phyloP scores from a whole-genome alignment of 805 yeast species.

The Candida loeiensis region DNA sequence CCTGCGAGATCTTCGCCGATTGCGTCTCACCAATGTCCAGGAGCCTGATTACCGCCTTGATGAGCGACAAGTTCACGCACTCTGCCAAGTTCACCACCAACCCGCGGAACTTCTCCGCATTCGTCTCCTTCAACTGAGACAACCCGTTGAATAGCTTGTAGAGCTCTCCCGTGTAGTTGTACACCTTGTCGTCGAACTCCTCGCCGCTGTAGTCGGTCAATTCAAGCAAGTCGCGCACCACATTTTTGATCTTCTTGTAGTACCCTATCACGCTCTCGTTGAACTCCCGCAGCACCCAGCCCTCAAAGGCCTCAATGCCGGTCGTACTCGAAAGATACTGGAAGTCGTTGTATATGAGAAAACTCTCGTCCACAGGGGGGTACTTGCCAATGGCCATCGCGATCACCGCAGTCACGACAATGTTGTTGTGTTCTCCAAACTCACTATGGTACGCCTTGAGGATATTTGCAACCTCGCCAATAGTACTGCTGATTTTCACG shows the following conservation, averaged over 20 bases:
- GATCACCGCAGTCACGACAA: conserved; percentile 25
- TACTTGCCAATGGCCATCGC: conserved; percentile 32
- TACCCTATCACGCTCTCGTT: conserved; percentile 6
- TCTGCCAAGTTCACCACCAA: conserved; percentile 25
- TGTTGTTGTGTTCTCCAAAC: conserved; percentile 16
- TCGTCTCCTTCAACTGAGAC: conserved; percentile 22
- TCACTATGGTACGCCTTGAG: conserved; percentile 21
- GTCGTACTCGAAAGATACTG: conserved; percentile 18
- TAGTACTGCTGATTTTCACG: conserved; percentile 2
- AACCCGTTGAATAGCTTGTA: conserved; percentile 22
- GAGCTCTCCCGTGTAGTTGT: conserved; percentile 17
- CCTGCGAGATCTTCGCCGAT: conserved; percentile 27
- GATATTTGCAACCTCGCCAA: conserved; percentile 24
- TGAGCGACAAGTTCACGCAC: conserved; percentile 26
- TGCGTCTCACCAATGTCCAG: conserved; percentile 36
- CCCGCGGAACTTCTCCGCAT: conserved; percentile 24
- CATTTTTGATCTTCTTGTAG: conserved; percentile 5
- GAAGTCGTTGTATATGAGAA: conserved; percentile 36
- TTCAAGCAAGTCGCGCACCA: conserved; percentile 3
- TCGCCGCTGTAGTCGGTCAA: conserved; percentile 8
- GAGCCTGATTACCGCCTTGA: conserved; percentile 22
- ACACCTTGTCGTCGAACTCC: conserved; percentile 17
- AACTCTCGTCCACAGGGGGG: conserved; percentile 31
- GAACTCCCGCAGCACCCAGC: conserved; percentile 4
- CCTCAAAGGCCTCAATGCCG: conserved; percentile 4